These are phyloP conservation scores for Passiflora organensis DNA, from an alignment of 345 rosid genomes.

Conservation along the genomic window DNA sequence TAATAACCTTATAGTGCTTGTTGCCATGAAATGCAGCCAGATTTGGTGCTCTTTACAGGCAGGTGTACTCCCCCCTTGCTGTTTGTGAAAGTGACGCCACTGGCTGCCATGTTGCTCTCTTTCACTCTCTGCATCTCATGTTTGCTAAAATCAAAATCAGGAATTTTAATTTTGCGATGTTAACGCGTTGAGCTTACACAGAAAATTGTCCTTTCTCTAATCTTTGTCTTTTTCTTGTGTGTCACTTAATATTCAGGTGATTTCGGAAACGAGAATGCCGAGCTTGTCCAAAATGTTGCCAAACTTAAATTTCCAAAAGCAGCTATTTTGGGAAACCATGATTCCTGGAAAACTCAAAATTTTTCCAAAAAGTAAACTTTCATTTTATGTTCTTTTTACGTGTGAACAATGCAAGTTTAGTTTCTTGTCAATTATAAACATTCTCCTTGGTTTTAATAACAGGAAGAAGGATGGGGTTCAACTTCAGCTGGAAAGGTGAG, in stretches of 20 bases:
- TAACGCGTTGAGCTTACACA: no score
- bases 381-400: not conserved
- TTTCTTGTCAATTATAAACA: not conserved
- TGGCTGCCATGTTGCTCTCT: not conserved
- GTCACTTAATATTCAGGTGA: slow-evolving; percentile 83
- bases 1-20: not conserved
- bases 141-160: no score
- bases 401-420: not conserved
- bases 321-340: slow-evolving; percentile 81
- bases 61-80: slow-evolving; percentile 24
- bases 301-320: slow-evolving; percentile 63
- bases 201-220: no score
- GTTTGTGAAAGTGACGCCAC: no score
- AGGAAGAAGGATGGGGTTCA: slow-evolving; percentile 62
- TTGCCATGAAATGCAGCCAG: slow-evolving; percentile 54
- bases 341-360: slow-evolving; percentile 63
- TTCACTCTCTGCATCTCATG: no score
- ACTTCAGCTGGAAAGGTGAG: slow-evolving; percentile 83
- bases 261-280: slow-evolving; percentile 72
- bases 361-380: slow-evolving; percentile 49
- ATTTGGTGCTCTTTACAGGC: slow-evolving; percentile 95
- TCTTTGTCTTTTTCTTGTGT: no score
- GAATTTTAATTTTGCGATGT: no score
- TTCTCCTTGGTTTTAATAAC: slow-evolving; percentile 12
- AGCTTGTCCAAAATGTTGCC: slow-evolving; percentile 61